These are phyloP conservation scores for Posidonia australis DNA, from an alignment of 106 monocot species.

Conservation along the genomic window DNA sequence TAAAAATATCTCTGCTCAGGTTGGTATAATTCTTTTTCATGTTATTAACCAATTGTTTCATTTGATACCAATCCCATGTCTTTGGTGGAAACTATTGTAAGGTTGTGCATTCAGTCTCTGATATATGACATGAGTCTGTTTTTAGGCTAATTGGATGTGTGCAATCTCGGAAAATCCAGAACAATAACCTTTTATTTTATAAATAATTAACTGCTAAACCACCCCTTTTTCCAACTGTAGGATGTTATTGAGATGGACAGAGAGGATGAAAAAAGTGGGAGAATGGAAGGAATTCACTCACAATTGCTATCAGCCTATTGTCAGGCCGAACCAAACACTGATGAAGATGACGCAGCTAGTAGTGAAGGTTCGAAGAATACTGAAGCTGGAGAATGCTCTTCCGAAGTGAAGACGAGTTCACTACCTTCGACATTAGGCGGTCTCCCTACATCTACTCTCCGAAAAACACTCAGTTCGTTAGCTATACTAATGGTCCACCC, in stretches of 20 bases:
- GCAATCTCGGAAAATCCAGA: no score
- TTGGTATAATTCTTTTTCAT: constrained; percentile 10
- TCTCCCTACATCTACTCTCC: constrained; percentile 1
- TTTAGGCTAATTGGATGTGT: no score
- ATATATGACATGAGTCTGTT: no score
- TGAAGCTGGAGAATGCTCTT: constrained; percentile 6
- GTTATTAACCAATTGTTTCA: background rate
- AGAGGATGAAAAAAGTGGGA: constrained; percentile 57
- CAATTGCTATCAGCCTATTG: constrained; percentile 47
- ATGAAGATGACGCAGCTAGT: background rate
- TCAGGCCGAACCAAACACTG: constrained; percentile 35
- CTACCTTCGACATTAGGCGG: background rate
- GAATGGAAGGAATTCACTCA: constrained; percentile 50
- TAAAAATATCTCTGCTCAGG: constrained; percentile 65
- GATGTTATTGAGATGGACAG: constrained; percentile 74
- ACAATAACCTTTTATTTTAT: background rate
- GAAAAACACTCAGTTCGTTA: constrained; percentile 1
- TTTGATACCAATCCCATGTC: background rate
- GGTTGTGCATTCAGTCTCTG: no score
- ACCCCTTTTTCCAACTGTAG: constrained; percentile 13
- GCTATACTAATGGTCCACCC: background rate
- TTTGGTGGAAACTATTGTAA: background rate
- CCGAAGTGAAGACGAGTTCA: background rate
- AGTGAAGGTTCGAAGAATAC: background rate
- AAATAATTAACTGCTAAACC: background rate